Evolutionary conservation across 371 early-diverging fungal genomes (phyloP), one percentile per base, ranked within the genome.

Genomic region (Rhizomucor pusillus): DNA sequence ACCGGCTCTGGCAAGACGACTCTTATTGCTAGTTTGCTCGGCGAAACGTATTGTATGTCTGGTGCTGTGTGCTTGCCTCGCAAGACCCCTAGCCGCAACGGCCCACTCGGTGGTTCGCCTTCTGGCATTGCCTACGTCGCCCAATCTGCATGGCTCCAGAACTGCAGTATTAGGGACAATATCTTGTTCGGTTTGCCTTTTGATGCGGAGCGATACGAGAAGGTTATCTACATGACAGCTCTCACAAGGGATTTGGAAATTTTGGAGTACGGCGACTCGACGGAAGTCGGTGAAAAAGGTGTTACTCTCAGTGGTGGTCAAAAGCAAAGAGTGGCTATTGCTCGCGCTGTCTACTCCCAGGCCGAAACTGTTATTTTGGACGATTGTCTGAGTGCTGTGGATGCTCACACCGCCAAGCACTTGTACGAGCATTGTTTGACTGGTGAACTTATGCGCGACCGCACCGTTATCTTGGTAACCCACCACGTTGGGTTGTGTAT

Each of bases 251-350:
- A 97, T 64, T 67, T 96, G 47, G 86, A 89, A 34, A 90, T 87
- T 23, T 67, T 97, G 23, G 80, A 82, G 14, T 69, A 82, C 35
- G 95, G 94, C 19, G 97, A 96, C 68, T 56, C 76, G 57, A 95
- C 95, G 0, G 91, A 93, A 71, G 84, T 94, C 47, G 95, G 95
- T 39, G 94, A 93, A 67, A 84, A 86, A 50, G 95, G 94, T 6
- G 81, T 93, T 25, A 90, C 90, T 1, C 69, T 94, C 10, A 90
- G 91, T 47, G 96, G 97, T 45, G 95, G 94, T 1, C 90, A 91
- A 66, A 85, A 87, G 65, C 91, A 90, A 69, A 75, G 71, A 47
- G 65, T 91, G 35, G 81, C 87, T 14, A 77, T 90, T 51, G 92
- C 93, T 34, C 80, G 92, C 22, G 90, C 92, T 2, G 87, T 90